Conservation (phyloP, 1,284 basidiomycete genomes). For the Apiotrichum domesticum region DNA sequence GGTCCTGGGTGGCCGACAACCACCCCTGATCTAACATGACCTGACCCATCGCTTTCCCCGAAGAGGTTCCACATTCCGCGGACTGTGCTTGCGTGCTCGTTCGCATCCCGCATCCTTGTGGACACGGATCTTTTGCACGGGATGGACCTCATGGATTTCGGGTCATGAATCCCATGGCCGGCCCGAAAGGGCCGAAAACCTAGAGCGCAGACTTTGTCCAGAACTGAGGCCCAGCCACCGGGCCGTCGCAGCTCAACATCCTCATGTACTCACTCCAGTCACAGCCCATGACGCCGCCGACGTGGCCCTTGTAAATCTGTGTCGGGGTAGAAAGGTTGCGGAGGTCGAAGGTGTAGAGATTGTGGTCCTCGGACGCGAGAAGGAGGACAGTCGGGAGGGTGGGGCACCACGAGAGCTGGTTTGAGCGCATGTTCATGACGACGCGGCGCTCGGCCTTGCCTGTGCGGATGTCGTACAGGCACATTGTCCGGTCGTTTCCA, state of each 20-base stretch:
- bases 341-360: slow-evolving; percentile 97
- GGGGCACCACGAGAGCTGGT: slow-evolving; percentile 90
- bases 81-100: too few species aligned
- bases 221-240: slow-evolving; percentile 11
- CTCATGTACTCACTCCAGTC: slow-evolving; percentile 61
- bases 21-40: too few species aligned
- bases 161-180: too few species aligned
- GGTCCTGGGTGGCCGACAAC: too few species aligned
- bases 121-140: too few species aligned
- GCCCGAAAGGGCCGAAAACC: too few species aligned
- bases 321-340: slow-evolving; percentile 74
- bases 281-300: slow-evolving; percentile 88
- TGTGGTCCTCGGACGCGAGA: slow-evolving; percentile 95
- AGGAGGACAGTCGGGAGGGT: slow-evolving; percentile 87
- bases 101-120: too few species aligned
- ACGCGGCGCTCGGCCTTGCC: slow-evolving; percentile 88
- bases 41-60: too few species aligned
- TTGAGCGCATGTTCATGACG: slow-evolving; percentile 85
- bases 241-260: slow-evolving; percentile 15
- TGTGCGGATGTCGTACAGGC: slow-evolving; percentile 90
- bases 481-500: slow-evolving; percentile 90
- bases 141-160: too few species aligned
- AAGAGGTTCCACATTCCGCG: too few species aligned
- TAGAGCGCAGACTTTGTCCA: too few species aligned
- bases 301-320: slow-evolving; percentile 96